Conservation (phyloP, 805 yeast genomes). For the Starmerella floricola region DNA sequence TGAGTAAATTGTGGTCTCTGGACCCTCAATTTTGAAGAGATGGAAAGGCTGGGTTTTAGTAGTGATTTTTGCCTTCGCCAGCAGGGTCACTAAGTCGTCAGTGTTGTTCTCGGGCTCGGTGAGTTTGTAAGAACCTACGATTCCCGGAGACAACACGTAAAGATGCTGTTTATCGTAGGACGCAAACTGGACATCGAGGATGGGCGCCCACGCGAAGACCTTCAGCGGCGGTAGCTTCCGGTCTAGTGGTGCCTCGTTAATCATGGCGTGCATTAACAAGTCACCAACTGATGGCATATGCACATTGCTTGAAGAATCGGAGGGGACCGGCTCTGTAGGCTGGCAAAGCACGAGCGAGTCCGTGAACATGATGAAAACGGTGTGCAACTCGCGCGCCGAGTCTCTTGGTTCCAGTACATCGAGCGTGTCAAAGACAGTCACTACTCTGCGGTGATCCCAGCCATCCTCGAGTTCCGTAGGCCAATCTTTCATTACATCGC, state of each 20-base stretch:
- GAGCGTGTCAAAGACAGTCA: conserved; percentile 50
- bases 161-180: conserved; percentile 17
- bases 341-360: conserved; percentile 58
- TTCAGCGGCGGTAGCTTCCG: conserved; percentile 49
- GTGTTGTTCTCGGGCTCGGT: conserved; percentile 25
- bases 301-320: conserved; percentile 24
- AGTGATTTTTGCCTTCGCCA: conserved; percentile 59
- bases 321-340: conserved; percentile 37
- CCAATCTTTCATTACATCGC: conserved; percentile 79
- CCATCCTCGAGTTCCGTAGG: conserved; percentile 78
- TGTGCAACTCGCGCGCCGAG: conserved; percentile 28
- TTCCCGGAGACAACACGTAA: conserved; percentile 15
- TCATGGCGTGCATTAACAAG: conserved; percentile 76
- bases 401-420: conserved; percentile 27
- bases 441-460: conserved; percentile 77
- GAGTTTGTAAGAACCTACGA: conserved; percentile 22
- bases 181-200: conserved; percentile 36
- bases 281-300: conserved; percentile 57
- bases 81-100: conserved; percentile 40
- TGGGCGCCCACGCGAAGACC: conserved; percentile 56
- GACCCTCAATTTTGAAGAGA: conserved; percentile 43
- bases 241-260: conserved; percentile 66
- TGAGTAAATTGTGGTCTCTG: conserved; percentile 25
- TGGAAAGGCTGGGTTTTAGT: conserved; percentile 79
- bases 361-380: conserved; percentile 64